Evolutionary conservation across 768 basidiomycete genomes (phyloP).

Genomic region (Collybia mongolica): DNA sequence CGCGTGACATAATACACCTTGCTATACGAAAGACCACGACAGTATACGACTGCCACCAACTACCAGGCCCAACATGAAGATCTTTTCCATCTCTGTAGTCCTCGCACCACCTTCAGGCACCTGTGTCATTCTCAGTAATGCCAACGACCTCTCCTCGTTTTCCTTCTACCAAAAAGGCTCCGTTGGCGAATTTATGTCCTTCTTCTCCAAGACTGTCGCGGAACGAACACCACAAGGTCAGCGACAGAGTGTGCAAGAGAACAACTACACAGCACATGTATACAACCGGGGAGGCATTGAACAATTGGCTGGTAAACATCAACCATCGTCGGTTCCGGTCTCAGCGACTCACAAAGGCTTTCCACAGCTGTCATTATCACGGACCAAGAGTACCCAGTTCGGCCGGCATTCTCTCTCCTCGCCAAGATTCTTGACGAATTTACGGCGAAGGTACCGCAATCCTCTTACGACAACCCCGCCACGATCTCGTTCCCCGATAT

Average conservation of each 20-base stretch:
- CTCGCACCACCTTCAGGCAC: constrained; percentile 64
- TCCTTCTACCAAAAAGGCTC: constrained; percentile 91
- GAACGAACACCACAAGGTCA: constrained; percentile 86
- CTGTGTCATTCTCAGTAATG: constrained; percentile 61
- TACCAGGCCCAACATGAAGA: constrained; percentile 59
- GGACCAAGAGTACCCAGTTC: constrained; percentile 94
- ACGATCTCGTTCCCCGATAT: constrained; percentile 78
- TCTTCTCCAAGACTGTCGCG: constrained; percentile 90
- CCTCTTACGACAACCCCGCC: constrained; percentile 61
- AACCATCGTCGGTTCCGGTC: neutral
- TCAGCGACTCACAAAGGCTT: constrained; percentile 6
- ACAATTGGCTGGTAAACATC: constrained; percentile 71
- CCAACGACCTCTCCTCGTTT: constrained; percentile 85
- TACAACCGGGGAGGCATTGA: constrained; percentile 90
- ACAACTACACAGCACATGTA: constrained; percentile 89
- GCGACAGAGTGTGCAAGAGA: constrained; percentile 93
- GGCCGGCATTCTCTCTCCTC: constrained; percentile 93
- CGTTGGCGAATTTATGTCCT: constrained; percentile 89
- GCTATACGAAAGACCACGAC: no score
- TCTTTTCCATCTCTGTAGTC: constrained; percentile 77
- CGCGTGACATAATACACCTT: no score
- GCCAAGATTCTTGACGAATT: constrained; percentile 95
- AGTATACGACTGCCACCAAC: no score
- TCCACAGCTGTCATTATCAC: constrained; percentile 83
- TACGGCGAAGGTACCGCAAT: constrained; percentile 71